Conservation (phyloP, 2,329 filamentous ascomycete species). For the Pestalotiopsis sp. region DNA sequence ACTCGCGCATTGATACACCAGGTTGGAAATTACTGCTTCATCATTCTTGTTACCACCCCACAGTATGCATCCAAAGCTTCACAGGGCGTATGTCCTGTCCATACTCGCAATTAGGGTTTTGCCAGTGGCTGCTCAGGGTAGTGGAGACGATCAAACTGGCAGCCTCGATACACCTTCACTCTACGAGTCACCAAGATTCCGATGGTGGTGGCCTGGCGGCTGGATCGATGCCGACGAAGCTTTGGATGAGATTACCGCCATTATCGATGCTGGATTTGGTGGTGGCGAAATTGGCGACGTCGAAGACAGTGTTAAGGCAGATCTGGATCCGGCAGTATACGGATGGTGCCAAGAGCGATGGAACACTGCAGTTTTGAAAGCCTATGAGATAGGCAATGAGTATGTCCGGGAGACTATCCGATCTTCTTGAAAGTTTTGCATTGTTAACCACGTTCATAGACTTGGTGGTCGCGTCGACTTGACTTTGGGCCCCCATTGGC, state of each 20-base stretch:
- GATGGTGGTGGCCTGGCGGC: neutral
- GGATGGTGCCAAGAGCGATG: neutral
- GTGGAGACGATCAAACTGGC: neutral
- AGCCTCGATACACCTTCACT: neutral
- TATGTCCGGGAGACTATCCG: neutral
- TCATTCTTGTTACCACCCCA: neutral
- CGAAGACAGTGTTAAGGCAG: neutral
- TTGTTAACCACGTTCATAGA: neutral
- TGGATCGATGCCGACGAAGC: neutral
- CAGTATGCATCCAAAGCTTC: neutral
- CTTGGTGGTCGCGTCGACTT: neutral
- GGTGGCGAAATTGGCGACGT: neutral
- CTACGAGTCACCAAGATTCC: neutral
- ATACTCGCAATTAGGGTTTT: neutral
- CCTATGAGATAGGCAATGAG: neutral
- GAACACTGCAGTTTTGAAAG: neutral
- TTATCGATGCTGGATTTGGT: neutral
- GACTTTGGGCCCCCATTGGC: neutral
- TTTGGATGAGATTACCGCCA: neutral
- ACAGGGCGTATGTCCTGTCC: neutral
- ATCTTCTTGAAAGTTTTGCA: neutral
- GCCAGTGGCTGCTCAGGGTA: neutral
- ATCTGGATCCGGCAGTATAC: neutral
- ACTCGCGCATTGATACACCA: neutral
- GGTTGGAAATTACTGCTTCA: neutral